A percentile compares a stretch with the other conserved stretches of the same genome.
phyloP scores from a whole-genome alignment of 75 land plant species.

The Pseudotsuga menziesii region DNA sequence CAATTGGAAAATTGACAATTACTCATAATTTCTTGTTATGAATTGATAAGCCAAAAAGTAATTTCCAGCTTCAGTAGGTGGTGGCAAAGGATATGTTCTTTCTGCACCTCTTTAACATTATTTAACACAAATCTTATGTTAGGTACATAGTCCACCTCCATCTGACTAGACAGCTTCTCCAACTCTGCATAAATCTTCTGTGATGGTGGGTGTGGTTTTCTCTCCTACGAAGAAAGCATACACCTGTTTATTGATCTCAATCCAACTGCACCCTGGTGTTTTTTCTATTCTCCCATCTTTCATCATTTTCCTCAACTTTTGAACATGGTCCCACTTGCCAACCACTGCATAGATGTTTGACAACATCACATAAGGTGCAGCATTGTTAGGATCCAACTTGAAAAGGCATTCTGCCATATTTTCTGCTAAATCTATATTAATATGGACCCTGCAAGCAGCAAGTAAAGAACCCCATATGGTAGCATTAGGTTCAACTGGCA shows the following conservation, averaged over 20 bases:
- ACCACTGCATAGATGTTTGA: not conserved
- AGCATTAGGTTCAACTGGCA: constrained; percentile 5
- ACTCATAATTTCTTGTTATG: no score
- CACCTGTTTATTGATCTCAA: constrained; percentile 8
- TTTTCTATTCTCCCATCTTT: not conserved
- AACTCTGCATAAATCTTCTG: not conserved
- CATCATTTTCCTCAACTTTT: not conserved
- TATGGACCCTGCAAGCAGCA: not conserved
- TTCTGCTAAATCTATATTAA: not conserved
- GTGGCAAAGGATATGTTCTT: no score
- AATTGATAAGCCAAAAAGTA: no score
- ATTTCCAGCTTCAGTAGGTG: no score
- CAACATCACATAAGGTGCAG: not conserved
- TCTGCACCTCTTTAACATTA: constrained; percentile 1
- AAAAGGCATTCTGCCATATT: not conserved
- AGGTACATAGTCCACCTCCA: constrained; percentile 12
- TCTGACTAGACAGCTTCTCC: not conserved
- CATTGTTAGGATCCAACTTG: not conserved
- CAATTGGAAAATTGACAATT: no score
- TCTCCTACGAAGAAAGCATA: not conserved
- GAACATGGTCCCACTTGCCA: not conserved
- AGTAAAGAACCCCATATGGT: constrained; percentile 13
- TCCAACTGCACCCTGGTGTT: not conserved
- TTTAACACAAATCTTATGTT: not conserved
- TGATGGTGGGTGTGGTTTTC: not conserved